A percentile compares a stretch with the other conserved stretches of the same genome.
phyloP scores from a whole-genome alignment of 768 basidiomycete genomes.

The Mrakia hoshinonis region DNA sequence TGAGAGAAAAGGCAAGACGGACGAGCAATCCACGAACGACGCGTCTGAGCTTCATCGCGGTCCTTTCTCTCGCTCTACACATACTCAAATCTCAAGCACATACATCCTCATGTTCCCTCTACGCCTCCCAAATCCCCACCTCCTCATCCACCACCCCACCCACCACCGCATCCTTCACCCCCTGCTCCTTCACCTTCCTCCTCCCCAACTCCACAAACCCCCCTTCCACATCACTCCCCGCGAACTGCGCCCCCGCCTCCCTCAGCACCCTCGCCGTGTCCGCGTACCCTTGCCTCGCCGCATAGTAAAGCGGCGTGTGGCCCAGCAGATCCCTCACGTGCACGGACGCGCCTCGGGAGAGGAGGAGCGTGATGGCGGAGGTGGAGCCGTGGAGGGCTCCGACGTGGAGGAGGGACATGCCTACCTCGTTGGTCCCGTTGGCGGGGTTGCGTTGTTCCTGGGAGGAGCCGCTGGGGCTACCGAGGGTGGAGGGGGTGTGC shows the following conservation, averaged over 20 bases:
- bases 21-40: no score
- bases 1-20: no score
- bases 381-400: conserved; percentile 62
- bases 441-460: conserved; percentile 1
- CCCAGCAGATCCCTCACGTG: conserved; percentile 71
- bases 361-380: conserved; percentile 46
- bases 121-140: no score
- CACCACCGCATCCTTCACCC: no score
- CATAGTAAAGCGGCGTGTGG: conserved; percentile 25
- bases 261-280: conserved; percentile 10
- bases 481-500: not conserved
- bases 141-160: no score
- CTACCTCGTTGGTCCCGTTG: conserved; percentile 14
- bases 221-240: conserved; percentile 5
- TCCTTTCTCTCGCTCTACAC: no score
- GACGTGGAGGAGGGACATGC: conserved; percentile 60
- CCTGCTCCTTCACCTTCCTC: not conserved
- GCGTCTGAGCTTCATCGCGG: no score
- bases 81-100: no score
- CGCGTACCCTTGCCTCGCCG: conserved; percentile 13
- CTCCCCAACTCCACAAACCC: conserved; percentile 11
- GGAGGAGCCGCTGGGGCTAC: not conserved
- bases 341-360: conserved; percentile 68
- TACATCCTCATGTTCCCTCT: no score
- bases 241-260: conserved; percentile 18